phyloP scores from a whole-genome alignment of 108 stramenopile genomes.

The Pseudonitzschia multistriata region DNA sequence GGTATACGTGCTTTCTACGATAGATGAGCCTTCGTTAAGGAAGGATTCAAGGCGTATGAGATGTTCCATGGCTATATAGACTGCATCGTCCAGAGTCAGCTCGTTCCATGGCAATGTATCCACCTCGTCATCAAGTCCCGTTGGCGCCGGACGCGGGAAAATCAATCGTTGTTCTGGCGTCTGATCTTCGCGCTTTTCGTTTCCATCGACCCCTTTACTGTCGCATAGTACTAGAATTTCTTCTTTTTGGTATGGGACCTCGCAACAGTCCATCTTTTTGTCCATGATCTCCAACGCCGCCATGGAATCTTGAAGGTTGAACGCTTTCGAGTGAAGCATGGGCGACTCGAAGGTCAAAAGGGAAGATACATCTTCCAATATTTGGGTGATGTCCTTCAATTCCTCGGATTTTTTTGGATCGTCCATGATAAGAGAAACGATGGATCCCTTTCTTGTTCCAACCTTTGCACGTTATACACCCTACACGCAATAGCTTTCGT shows the following conservation, averaged over 20 bases:
- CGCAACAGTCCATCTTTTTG: slow-evolving; percentile 89
- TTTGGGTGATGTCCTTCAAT: slow-evolving; percentile 46
- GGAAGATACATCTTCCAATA: slow-evolving; percentile 46
- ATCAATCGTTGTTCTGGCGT: slow-evolving; percentile 14
- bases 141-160: slow-evolving; percentile 45
- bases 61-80: slow-evolving; percentile 36
- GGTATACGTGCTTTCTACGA: slow-evolving; percentile 84
- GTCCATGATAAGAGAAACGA: not conserved
- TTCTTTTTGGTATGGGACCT: slow-evolving; percentile 48
- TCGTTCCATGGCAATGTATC: slow-evolving; percentile 60
- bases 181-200: not conserved
- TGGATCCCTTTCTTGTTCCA: too few species aligned
- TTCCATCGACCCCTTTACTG: not conserved
- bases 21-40: slow-evolving; percentile 67
- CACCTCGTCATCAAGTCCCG: slow-evolving; percentile 39
- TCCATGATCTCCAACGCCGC: slow-evolving; percentile 88
- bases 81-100: slow-evolving; percentile 42
- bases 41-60: slow-evolving; percentile 50
- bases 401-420: slow-evolving; percentile 6
- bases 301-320: slow-evolving; percentile 89
- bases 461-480: too few species aligned
- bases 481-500: too few species aligned
- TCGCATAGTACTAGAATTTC: not conserved
- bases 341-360: slow-evolving; percentile 45
- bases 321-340: slow-evolving; percentile 57